Base-by-base conservation (phyloP, 495 filamentous ascomycete species). In the Acidomyces sp. region DNA sequence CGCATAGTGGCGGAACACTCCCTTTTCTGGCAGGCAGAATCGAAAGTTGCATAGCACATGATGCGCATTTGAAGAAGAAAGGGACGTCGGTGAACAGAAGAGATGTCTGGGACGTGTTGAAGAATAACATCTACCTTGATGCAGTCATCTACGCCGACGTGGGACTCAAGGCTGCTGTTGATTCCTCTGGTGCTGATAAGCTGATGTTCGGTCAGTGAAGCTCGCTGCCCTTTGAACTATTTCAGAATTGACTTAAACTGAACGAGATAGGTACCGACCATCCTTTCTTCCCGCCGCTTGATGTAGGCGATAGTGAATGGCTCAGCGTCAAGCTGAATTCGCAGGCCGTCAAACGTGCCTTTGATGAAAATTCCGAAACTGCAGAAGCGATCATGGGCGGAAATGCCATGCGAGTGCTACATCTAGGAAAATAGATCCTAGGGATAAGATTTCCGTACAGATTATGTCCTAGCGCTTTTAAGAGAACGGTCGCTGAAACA, bases 281-380 rank as follows among this genome's bases (percentile, higher is more conserved):
- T 62, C 88, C 88, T 0, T 96, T 96, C 63, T 96, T 94, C 60
- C 88, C 88, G 23, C 86, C 86, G 1, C 50, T 93, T 11, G 65
- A 65, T 19, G 66, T 67, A 54, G 57, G 65, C 17, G 45, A 41
- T 7, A 67, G 67, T 29, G 66, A 79, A 48, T 96, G 88, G 88
- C 65, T 72, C 44, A 96, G 88, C 61, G 85, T 93, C 12, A 73
- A 63, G 29, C 74, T 72, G 5, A 96, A 94, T 53, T 78, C 74
- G 41, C 60, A 69, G 26, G 84, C 85, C 0, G 80, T 94, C 21
- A 51, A 66, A 35, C 64, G 61, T 26, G 70, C 73, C 2, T 67
- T 87, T 25, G 69, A 61, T 0, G 63, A 58, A 10, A 69, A 77
- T 11, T 53, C 59, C 3, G 63, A 67, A 23, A 22, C 20, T 3